Evolutionary conservation across 768 basidiomycete species (phyloP).

Genomic region (Agaricus subrufescens): DNA sequence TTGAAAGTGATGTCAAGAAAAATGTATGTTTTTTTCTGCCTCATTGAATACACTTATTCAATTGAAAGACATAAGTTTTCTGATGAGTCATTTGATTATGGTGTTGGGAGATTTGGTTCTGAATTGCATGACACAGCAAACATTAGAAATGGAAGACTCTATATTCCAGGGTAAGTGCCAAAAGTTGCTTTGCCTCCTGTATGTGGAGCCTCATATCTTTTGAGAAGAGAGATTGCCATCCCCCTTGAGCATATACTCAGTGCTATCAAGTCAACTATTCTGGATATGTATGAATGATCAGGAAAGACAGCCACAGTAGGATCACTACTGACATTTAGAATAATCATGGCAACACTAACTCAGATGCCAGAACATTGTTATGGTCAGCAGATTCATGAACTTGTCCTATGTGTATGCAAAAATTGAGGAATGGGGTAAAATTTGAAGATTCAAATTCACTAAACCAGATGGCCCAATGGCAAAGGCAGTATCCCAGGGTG

Average conservation of each 20-base stretch:
- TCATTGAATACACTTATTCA: not conserved
- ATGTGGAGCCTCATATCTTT: not conserved
- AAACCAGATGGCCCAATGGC: constrained; percentile 2
- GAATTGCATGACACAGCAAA: not conserved
- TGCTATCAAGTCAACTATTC: not conserved
- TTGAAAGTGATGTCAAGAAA: not conserved
- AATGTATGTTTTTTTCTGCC: not conserved
- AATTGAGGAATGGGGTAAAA: not conserved
- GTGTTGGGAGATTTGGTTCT: not conserved
- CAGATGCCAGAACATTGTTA: not conserved
- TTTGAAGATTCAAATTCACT: not conserved
- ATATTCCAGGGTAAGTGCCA: not conserved
- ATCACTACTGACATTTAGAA: not conserved
- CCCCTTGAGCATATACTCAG: not conserved
- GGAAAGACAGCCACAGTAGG: not conserved
- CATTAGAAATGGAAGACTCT: not conserved
- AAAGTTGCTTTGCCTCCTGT: not conserved
- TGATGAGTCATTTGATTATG: not conserved
- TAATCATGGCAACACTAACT: not conserved
- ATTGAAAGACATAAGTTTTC: not conserved
- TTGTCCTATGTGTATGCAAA: not conserved
- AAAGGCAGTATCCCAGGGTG: not conserved
- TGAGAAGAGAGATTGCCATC: not conserved
- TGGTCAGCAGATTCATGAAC: not conserved
- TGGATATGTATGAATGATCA: not conserved